These are phyloP conservation scores for Thelonectria olida DNA, from an alignment of 2,329 filamentous ascomycete species.

Conservation along the genomic window DNA sequence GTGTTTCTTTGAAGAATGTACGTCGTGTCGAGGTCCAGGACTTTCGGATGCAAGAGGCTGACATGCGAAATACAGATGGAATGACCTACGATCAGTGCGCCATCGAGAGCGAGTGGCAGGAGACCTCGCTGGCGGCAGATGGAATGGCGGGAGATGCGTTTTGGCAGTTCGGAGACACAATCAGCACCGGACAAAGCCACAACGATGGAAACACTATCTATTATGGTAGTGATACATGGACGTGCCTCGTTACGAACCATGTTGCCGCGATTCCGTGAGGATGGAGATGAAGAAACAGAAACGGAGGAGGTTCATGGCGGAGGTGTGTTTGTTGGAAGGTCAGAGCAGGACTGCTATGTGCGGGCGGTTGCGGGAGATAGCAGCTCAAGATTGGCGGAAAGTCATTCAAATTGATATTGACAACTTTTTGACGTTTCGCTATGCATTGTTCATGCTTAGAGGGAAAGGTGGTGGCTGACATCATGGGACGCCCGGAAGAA, in stretches of 20 bases:
- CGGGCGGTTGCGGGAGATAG: no score
- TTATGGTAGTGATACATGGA: constrained; percentile 51
- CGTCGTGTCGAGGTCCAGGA: constrained; percentile 17
- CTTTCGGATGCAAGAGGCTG: neutral
- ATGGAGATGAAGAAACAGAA: neutral
- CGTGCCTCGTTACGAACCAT: constrained; percentile 56
- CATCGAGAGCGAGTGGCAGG: constrained; percentile 60
- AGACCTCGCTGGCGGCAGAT: constrained; percentile 40
- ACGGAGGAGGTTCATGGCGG: neutral
- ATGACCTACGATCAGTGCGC: constrained; percentile 38
- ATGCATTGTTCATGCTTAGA: neutral
- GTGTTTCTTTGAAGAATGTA: constrained; percentile 46
- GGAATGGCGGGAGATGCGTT: constrained; percentile 50
- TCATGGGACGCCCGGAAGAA: constrained; percentile 31
- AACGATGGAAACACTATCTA: constrained; percentile 58
- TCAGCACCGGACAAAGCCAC: constrained; percentile 52
- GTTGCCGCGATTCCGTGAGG: constrained; percentile 33
- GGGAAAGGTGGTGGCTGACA: neutral
- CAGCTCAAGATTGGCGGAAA: no score
- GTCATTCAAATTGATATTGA: neutral
- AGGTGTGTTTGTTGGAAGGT: neutral
- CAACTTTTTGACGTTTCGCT: neutral
- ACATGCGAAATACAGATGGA: constrained; percentile 31
- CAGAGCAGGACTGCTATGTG: neutral
- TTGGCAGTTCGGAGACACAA: constrained; percentile 52